Conservation (phyloP, 768 basidiomycete genomes). For the Termitomyces sp. region DNA sequence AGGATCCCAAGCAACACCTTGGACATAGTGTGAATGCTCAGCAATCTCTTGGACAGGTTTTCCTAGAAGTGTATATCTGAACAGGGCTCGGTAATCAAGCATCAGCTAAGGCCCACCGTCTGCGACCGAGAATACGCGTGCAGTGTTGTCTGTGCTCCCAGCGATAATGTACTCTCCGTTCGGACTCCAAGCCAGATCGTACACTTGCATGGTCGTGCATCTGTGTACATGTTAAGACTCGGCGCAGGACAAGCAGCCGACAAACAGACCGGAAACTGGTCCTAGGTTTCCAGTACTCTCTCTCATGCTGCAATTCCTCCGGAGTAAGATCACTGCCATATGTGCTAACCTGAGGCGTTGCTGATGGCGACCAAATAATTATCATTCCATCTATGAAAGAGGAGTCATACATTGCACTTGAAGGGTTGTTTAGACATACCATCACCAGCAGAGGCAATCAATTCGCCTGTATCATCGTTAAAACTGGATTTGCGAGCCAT, state of each 20-base stretch:
- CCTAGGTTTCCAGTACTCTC: constrained; percentile 91
- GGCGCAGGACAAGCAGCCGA: not conserved
- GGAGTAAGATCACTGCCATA: constrained; percentile 80
- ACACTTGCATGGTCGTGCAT: constrained; percentile 92
- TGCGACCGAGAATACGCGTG: constrained; percentile 69
- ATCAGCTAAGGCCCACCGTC: constrained; percentile 48
- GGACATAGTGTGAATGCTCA: constrained; percentile 95
- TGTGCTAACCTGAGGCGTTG: constrained; percentile 58
- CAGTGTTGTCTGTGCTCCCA: constrained; percentile 96
- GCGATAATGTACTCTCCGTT: constrained; percentile 90
- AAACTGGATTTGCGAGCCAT: not conserved
- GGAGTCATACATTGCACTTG: constrained; percentile 11
- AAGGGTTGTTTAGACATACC: constrained; percentile 46
- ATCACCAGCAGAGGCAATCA: constrained; percentile 95
- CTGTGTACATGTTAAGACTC: constrained; percentile 31
- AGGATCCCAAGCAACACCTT: constrained; percentile 99
- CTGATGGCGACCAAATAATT: constrained; percentile 88
- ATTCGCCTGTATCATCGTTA: constrained; percentile 52
- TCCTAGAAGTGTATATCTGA: constrained; percentile 35
- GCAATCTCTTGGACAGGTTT: constrained; percentile 86
- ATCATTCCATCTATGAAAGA: constrained; percentile 82
- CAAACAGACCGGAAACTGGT: constrained; percentile 69
- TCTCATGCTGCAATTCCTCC: constrained; percentile 84
- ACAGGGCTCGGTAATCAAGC: not conserved
- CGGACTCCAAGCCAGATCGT: constrained; percentile 97